Conservation (phyloP, 108 stramenopile species). For the Cyclotella choctawhatcheeana region DNA sequence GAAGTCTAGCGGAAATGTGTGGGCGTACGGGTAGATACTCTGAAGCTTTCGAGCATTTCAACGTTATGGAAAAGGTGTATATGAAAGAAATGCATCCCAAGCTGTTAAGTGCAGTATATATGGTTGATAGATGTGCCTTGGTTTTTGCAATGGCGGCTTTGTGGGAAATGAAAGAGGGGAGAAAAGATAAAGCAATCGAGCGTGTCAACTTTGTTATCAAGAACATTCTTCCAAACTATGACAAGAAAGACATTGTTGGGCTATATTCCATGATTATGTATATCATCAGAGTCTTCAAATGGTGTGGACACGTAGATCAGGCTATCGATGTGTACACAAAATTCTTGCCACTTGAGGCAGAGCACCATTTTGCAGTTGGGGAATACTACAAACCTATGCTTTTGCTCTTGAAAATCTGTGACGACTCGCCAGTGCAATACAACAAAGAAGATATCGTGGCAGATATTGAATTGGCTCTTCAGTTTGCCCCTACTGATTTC, state of each 20-base stretch:
- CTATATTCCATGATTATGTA: slow-evolving; percentile 20
- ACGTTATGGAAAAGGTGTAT: slow-evolving; percentile 22
- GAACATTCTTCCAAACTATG: slow-evolving; percentile 28
- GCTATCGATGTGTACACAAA: slow-evolving; percentile 26
- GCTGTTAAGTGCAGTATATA: slow-evolving; percentile 16
- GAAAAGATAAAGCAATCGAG: slow-evolving; percentile 35
- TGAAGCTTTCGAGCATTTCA: slow-evolving; percentile 16
- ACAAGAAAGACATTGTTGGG: slow-evolving; percentile 32
- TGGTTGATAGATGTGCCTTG: slow-evolving; percentile 31
- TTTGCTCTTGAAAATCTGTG: slow-evolving; percentile 41
- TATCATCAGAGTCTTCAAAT: slow-evolving; percentile 44
- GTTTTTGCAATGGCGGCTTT: slow-evolving; percentile 25
- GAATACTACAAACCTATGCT: slow-evolving; percentile 29
- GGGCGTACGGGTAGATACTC: not conserved
- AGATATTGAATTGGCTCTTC: slow-evolving; percentile 33
- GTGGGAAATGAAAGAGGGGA: slow-evolving; percentile 27
- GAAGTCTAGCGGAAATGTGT: slow-evolving; percentile 16
- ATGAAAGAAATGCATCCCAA: slow-evolving; percentile 30
- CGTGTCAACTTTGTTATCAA: slow-evolving; percentile 32
- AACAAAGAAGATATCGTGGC: slow-evolving; percentile 17
- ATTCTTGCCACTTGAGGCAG: slow-evolving; percentile 16
- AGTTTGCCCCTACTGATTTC: slow-evolving; percentile 28
- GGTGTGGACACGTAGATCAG: slow-evolving; percentile 32
- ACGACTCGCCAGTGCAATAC: slow-evolving; percentile 29
- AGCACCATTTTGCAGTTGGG: slow-evolving; percentile 24